Percentiles rank a stretch among this genome's conserved stretches.
Conservation (phyloP, 805 yeast species). For the Yarrowia keelungensis region DNA sequence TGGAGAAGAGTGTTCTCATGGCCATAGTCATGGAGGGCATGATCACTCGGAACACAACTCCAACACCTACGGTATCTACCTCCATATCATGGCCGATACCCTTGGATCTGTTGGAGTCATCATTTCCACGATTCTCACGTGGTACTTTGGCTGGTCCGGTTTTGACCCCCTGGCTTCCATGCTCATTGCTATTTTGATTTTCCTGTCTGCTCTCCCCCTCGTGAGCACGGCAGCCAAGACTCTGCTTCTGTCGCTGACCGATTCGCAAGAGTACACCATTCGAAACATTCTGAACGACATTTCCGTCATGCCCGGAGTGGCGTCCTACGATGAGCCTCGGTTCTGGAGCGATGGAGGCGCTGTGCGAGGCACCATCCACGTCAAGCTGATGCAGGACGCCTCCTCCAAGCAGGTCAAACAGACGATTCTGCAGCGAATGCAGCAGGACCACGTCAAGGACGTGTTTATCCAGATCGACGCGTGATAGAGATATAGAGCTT, state of each 20-base stretch:
- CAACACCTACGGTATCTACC: slow-evolving; percentile 92
- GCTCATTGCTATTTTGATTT: slow-evolving; percentile 79
- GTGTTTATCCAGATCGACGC: slow-evolving; percentile 71
- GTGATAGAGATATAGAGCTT: neutral
- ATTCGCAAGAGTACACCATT: slow-evolving; percentile 65
- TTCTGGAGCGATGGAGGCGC: slow-evolving; percentile 76
- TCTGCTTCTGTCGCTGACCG: slow-evolving; percentile 67
- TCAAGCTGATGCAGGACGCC: slow-evolving; percentile 73
- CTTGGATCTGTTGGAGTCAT: slow-evolving; percentile 97
- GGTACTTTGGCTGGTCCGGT: slow-evolving; percentile 72
- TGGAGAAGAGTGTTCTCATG: slow-evolving; percentile 53
- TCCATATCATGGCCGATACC: slow-evolving; percentile 94
- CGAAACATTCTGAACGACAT: slow-evolving; percentile 73
- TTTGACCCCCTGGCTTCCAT: slow-evolving; percentile 94
- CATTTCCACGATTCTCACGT: slow-evolving; percentile 81
- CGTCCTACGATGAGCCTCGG: slow-evolving; percentile 85
- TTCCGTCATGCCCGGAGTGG: slow-evolving; percentile 74
- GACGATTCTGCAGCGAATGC: slow-evolving; percentile 64
- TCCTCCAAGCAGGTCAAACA: slow-evolving; percentile 65
- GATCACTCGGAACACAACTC: slow-evolving; percentile 53
- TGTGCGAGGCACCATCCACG: slow-evolving; percentile 80
- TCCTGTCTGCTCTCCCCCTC: slow-evolving; percentile 83
- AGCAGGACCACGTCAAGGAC: slow-evolving; percentile 57
- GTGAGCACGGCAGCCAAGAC: slow-evolving; percentile 80
- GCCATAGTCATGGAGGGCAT: slow-evolving; percentile 51